Percentiles rank a stretch among this genome's conserved stretches.
Conservation (phyloP, 2,329 filamentous ascomycete species). For the Cladosporium austrohemisphaericum region DNA sequence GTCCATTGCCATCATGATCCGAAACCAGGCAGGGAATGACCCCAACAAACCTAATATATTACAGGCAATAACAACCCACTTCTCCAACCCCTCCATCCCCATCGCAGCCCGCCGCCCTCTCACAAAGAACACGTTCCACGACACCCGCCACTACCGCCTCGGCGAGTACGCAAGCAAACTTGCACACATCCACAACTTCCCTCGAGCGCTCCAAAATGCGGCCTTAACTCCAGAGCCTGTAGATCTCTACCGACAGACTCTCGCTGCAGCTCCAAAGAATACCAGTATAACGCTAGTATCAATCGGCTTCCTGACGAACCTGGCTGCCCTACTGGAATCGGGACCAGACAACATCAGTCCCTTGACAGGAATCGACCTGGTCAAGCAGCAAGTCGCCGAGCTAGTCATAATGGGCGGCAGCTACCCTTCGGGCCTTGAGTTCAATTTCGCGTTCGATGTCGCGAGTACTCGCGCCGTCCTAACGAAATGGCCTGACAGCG, state of each 20-base stretch:
- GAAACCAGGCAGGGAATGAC: too few relatives aligned
- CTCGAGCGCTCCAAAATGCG: constrained; percentile 12
- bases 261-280: constrained; percentile 14
- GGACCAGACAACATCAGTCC: constrained; percentile 39
- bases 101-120: constrained; percentile 22
- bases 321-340: constrained; percentile 48
- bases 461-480: constrained; percentile 42
- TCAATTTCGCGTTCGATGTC: constrained; percentile 48
- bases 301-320: constrained; percentile 25
- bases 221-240: constrained; percentile 16
- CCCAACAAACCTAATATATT: background rate
- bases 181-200: constrained; percentile 13
- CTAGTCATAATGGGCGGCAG: constrained; percentile 52
- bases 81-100: constrained; percentile 19
- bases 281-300: constrained; percentile 22
- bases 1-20: too few relatives aligned
- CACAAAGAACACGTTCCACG: constrained; percentile 20
- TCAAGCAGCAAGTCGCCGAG: constrained; percentile 46
- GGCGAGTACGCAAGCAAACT: constrained; percentile 21
- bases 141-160: constrained; percentile 14
- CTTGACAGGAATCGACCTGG: constrained; percentile 41
- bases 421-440: constrained; percentile 48
- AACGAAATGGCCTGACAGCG: constrained; percentile 41
- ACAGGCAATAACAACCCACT: constrained; percentile 13
- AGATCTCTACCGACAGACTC: constrained; percentile 15